Conservation (phyloP, 2,329 filamentous ascomycete genomes). For the Cladosporium sp. region DNA sequence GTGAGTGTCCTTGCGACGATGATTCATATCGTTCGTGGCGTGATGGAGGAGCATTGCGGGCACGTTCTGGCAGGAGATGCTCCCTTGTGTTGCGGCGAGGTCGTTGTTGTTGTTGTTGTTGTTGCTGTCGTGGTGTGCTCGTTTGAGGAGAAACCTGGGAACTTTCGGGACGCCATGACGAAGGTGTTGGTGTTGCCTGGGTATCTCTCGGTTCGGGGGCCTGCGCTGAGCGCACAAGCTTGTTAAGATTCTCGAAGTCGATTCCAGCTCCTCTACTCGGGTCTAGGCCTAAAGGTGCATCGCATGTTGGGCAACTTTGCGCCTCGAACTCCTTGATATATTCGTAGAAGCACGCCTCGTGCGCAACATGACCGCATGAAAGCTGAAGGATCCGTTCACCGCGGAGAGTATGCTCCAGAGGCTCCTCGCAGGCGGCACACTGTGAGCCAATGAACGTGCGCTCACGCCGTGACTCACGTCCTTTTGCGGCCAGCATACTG, state of each 20-base stretch:
- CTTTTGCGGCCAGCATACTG: slow-evolving; percentile 37
- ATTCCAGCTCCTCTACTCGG: slow-evolving; percentile 92
- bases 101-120: slow-evolving; percentile 18
- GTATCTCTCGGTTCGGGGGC: slow-evolving; percentile 33
- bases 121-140: slow-evolving; percentile 14
- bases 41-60: slow-evolving; percentile 16
- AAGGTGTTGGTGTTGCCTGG: slow-evolving; percentile 58
- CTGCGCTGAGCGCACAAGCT: slow-evolving; percentile 76
- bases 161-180: slow-evolving; percentile 57
- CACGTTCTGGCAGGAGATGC: slow-evolving; percentile 29
- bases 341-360: slow-evolving; percentile 98
- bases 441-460: slow-evolving; percentile 93
- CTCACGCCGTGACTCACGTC: slow-evolving; percentile 65
- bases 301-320: slow-evolving; percentile 90
- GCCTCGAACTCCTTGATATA: slow-evolving; percentile 85
- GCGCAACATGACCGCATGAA: slow-evolving; percentile 93
- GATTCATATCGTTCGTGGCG: slow-evolving; percentile 28
- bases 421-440: slow-evolving; percentile 96
- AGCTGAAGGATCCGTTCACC: slow-evolving; percentile 95
- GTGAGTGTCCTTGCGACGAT: not conserved
- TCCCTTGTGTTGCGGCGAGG: slow-evolving; percentile 24
- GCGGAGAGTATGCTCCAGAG: slow-evolving; percentile 88
- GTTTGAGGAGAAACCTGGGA: not conserved
- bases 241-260: slow-evolving; percentile 79
- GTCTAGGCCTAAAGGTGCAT: slow-evolving; percentile 87